Evolutionary conservation across 148 eudicot species (phyloP), one percentile per base, ranked within the genome.

Genomic region (Nepenthes mirabilis): DNA sequence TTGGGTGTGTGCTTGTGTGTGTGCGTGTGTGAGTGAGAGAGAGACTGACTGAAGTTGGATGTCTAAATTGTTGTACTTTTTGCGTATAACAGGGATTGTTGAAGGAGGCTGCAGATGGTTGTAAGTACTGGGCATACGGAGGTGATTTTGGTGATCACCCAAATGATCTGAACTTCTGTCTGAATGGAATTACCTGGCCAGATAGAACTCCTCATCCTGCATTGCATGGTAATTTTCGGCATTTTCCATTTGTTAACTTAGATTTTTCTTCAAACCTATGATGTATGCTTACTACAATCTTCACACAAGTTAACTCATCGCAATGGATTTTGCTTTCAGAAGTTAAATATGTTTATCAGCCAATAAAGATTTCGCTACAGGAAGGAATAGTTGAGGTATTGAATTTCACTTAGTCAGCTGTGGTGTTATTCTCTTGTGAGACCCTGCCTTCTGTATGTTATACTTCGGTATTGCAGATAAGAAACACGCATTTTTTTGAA

Each of bases 91-190:
- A 90, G 97, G 97, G 83, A 59, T 68, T 91, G 56, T 68, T 88
- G 69, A 91, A 88, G 77, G 86, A 73, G 70, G 88, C 85, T 55
- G 68, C 64, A 43, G 83, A 82, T 77, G 90, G 95, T 59, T 70
- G 58, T 37, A 91, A 85, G 75, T 80, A 75, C 63, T 91, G 97
- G 97, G 96, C 94, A 51, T 91, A 91, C 74, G 97, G 97, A 67
- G 97, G 97, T 59, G 95, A 91, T 75, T 91, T 85, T 74, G 97
- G 97, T 48, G 97, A 91, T 82, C 63, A 47, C 48, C 97, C 97
- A 23, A 91, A 91, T 69, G 97, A 91, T 72, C 71, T 91, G 64
- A 91, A 91, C 74, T 91, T 91, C 70, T 91, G 97, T 70, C 60
- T 91, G n/a, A 85, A 91, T 80, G 97, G 97, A 56, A 66, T 91